Conservation (phyloP, 2,329 filamentous ascomycete genomes). For the Ophiocordyceps camponoti-floridani region DNA sequence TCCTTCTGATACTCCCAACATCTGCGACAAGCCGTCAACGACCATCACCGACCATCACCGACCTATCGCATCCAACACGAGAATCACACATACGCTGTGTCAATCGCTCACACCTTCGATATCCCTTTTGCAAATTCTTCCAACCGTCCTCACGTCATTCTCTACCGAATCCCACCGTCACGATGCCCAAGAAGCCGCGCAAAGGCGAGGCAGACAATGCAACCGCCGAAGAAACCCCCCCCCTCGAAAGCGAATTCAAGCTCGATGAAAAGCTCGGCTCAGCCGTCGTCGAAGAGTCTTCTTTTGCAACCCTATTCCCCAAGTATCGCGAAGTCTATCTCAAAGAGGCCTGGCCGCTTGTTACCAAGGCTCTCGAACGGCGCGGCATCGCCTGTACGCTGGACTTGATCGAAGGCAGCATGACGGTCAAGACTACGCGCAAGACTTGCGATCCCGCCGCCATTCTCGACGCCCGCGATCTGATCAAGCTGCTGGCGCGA, state of each 20-base stretch:
- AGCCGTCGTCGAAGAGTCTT: conserved; percentile 82
- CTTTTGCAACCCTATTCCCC: conserved; percentile 74
- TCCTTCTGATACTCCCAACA: no score
- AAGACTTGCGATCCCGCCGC: conserved; percentile 85
- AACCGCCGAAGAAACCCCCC: not conserved
- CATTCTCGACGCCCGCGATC: conserved; percentile 82
- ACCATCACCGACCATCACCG: no score
- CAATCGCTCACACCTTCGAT: not conserved
- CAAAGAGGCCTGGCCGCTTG: conserved; percentile 79
- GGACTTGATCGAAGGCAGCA: conserved; percentile 86
- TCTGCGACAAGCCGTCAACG: no score
- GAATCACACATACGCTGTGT: not conserved
- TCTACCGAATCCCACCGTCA: not conserved
- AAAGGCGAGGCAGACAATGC: conserved; percentile 81
- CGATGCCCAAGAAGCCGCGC: conserved; percentile 49
- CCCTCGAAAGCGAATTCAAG: conserved; percentile 52
- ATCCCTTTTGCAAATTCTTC: not conserved
- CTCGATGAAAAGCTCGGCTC: conserved; percentile 72
- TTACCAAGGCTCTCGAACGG: conserved; percentile 77
- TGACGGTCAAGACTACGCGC: conserved; percentile 89
- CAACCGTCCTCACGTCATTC: not conserved
- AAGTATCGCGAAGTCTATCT: conserved; percentile 94
- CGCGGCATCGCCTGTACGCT: conserved; percentile 77
- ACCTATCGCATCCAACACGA: no score
- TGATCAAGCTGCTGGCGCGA: conserved; percentile 82